Base-by-base conservation (phyloP, 768 basidiomycete genomes). In the Cystoderma amianthinum region DNA sequence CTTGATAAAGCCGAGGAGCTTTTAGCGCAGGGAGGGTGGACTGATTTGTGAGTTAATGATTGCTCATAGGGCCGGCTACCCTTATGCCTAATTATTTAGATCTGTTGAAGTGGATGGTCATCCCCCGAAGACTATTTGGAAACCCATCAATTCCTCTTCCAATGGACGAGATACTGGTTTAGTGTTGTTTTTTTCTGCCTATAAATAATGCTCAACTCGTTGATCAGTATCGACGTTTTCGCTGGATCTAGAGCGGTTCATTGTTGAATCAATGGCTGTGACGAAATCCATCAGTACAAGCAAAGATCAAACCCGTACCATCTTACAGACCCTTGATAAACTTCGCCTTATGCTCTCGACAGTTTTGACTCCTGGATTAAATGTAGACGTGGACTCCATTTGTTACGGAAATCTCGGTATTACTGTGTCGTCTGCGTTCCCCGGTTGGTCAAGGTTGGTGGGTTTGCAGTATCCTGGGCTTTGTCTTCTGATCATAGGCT, bases 1-100 rank as follows among this genome's bases (percentile, higher is more conserved):
- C 49, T 68, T 5, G 83, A 83, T 32, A 92, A 86, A 54, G 90
- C 84, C 0, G 74, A 78, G 38, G 90, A 91, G 37, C 66, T 91
- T 42, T 51, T 95, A 3, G 57, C 55, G 2, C 74, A 85, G 53
- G 82, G 83, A 0, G 76, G 75, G 1, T 98, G 94, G 95, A 59
- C 61, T 13, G 71, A 80, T 39, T 53, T 85, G 95, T 94, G 51
- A 33, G 71, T 48, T 4, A 28, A 34, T 13, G 28, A 30, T 30
- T 30, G 15, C 15, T 30, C 28, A 9, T 30, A 13, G 10, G 23
- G 19, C 25, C 19, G 33, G 12, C 18, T 15, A 30, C 20, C 19
- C 35, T 6, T 15, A 16, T 30, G 15, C 9, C 15, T 9, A 30
- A 30, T 32, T 32, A 6, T 38, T 5, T 44, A 60, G 61, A 34